These are phyloP conservation scores for Ilex asprella DNA, from an alignment of 257 asterid genomes.

Conservation along the genomic window DNA sequence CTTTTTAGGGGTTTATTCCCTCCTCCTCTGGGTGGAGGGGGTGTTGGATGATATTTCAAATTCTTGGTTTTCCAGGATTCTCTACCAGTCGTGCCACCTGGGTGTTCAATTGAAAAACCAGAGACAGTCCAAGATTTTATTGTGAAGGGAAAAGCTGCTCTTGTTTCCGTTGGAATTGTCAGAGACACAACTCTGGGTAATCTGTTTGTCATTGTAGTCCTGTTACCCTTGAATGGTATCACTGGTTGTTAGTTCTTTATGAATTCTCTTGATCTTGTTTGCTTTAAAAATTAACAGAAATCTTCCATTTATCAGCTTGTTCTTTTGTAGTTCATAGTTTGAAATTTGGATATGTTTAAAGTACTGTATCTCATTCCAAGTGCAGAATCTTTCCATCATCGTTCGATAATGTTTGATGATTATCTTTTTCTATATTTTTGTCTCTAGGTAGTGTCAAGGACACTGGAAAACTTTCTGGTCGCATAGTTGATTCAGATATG, in stretches of 20 bases:
- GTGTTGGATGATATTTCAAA: not conserved
- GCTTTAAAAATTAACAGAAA: not conserved
- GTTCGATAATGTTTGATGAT: not conserved
- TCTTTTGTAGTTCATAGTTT: not conserved
- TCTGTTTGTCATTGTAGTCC: constrained; percentile 3
- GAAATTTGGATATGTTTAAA: no score
- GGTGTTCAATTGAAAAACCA: constrained; percentile 70
- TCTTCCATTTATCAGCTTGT: not conserved
- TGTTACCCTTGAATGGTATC: not conserved
- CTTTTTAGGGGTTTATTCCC: not conserved
- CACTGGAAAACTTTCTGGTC: constrained; percentile 66
- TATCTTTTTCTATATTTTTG: not conserved
- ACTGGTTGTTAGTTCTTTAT: not conserved
- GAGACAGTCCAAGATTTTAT: constrained; percentile 62
- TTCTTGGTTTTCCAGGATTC: constrained; percentile 41
- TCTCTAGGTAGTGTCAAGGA: constrained; percentile 73
- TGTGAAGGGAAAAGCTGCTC: constrained; percentile 79
- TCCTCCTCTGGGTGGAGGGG: not conserved
- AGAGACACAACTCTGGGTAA: constrained; percentile 78
- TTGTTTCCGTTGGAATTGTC: constrained; percentile 85
- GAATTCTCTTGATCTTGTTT: constrained; percentile 5
- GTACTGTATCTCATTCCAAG: not conserved
- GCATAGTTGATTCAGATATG: constrained; percentile 89
- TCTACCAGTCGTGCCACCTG: constrained; percentile 75
- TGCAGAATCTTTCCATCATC: not conserved